Conservation (phyloP, 305 asterid species). For the Solanum aculeatissimum region DNA sequence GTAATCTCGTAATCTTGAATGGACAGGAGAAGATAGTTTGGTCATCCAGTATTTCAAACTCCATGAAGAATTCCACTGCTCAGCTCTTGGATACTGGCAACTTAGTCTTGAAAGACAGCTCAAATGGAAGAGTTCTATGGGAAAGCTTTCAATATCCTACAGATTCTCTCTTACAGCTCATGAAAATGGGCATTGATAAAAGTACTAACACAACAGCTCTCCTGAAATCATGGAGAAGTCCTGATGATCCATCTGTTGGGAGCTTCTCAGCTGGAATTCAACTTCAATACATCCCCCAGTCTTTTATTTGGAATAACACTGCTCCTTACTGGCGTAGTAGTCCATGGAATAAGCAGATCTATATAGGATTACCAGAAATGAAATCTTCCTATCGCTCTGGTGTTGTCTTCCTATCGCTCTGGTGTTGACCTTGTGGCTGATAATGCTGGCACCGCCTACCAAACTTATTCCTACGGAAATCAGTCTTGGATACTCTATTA, state of each 20-base stretch:
- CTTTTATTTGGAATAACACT: constrained; percentile 1
- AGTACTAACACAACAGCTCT: not conserved
- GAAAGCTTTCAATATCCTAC: constrained; percentile 30
- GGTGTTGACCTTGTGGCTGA: constrained; percentile 2
- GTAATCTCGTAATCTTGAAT: constrained; percentile 5
- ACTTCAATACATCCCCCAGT: not conserved
- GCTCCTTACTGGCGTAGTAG: constrained; percentile 9
- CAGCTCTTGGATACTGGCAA: constrained; percentile 29
- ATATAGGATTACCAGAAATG: constrained; percentile 18
- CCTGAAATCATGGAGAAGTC: constrained; percentile 17
- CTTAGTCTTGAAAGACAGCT: constrained; percentile 20
- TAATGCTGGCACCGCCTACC: not conserved
- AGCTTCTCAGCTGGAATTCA: constrained; percentile 7
- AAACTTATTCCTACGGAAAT: not conserved
- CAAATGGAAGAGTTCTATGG: constrained; percentile 15
- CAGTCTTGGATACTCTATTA: not conserved
- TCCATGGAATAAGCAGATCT: constrained; percentile 19
- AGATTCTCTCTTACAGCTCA: constrained; percentile 3
- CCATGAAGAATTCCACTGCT: constrained; percentile 10
- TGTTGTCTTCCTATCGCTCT: not conserved
- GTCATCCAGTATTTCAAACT: constrained; percentile 7
- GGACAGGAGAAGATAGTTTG: constrained; percentile 1
- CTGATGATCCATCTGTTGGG: constrained; percentile 20
- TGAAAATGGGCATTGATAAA: constrained; percentile 7
- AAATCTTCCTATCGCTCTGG: not conserved